Evolutionary conservation across 148 eudicot species (phyloP).

Genomic region (Polygonum maritimum): DNA sequence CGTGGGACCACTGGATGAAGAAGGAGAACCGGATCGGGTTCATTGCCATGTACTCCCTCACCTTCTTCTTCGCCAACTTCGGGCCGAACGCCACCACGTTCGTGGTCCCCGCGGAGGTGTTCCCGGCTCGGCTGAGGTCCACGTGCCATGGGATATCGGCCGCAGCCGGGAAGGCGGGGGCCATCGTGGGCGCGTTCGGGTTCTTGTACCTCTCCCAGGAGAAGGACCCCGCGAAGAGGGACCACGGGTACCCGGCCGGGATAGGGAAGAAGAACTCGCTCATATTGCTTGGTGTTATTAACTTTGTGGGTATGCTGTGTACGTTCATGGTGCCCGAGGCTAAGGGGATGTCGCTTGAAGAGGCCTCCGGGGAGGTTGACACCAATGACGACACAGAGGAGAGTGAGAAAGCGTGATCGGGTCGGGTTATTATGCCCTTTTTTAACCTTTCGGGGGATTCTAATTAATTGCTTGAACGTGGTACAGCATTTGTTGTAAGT

Average conservation of each 20-base stretch:
- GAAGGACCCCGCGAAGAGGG: constrained; percentile 1
- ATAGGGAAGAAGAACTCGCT: constrained; percentile 9
- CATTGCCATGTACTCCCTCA: constrained; percentile 8
- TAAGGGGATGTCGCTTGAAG: constrained; percentile 13
- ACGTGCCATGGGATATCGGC: constrained; percentile 13
- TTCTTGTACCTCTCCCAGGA: constrained; percentile 13
- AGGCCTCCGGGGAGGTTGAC: constrained; percentile 12
- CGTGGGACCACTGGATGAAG: constrained; percentile 10
- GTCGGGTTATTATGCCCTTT: too few relatives aligned
- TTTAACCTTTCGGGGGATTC: too few relatives aligned
- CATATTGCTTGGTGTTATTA: constrained; percentile 3
- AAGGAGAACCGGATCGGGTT: constrained; percentile 6
- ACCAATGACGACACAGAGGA: background rate
- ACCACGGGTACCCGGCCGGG: constrained; percentile 6
- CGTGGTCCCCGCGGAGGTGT: constrained; percentile 10
- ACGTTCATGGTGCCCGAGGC: constrained; percentile 13
- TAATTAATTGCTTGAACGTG: too few relatives aligned
- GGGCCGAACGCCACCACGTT: constrained; percentile 14
- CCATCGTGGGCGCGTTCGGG: constrained; percentile 11
- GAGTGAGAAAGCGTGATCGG: too few relatives aligned
- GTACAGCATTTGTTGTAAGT: background rate
- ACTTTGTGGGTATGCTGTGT: background rate
- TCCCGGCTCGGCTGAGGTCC: constrained; percentile 12
- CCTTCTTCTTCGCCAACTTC: constrained; percentile 17
- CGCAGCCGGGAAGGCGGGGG: constrained; percentile 10